Conservation (phyloP, 306 rosid genomes). For the Oemleria cerasiformis region DNA sequence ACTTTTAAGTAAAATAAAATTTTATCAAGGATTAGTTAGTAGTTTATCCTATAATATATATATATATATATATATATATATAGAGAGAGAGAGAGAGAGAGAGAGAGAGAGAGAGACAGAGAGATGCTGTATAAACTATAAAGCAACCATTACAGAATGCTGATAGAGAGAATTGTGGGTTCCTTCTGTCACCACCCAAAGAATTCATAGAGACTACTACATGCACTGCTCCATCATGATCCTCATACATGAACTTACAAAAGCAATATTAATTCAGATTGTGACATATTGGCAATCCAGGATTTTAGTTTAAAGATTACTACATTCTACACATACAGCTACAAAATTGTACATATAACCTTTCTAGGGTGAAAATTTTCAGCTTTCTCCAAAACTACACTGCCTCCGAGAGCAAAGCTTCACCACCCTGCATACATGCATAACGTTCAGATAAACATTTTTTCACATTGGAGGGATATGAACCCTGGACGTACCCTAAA, state of each 20-base stretch:
- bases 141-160: neutral
- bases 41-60: no score
- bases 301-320: constrained; percentile 18
- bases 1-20: no score
- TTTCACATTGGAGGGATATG: no score
- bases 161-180: neutral
- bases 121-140: neutral
- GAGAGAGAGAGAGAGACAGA: no score
- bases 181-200: neutral
- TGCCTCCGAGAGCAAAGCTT: constrained; percentile 7
- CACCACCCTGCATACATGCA: constrained; percentile 5
- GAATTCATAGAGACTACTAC: neutral
- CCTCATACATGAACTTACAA: neutral
- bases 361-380: neutral
- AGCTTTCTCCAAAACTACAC: neutral
- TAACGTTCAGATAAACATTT: neutral
- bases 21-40: no score
- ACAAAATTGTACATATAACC: constrained; percentile 26
- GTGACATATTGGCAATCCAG: neutral
- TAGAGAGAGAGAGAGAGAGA: no score
- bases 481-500: no score
- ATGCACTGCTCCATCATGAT: neutral
- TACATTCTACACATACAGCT: constrained; percentile 14
- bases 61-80: no score
- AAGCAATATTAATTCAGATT: neutral